These are phyloP conservation scores for Nicotiana knightiana DNA, from an alignment of 257 asterid species.

Conservation along the genomic window DNA sequence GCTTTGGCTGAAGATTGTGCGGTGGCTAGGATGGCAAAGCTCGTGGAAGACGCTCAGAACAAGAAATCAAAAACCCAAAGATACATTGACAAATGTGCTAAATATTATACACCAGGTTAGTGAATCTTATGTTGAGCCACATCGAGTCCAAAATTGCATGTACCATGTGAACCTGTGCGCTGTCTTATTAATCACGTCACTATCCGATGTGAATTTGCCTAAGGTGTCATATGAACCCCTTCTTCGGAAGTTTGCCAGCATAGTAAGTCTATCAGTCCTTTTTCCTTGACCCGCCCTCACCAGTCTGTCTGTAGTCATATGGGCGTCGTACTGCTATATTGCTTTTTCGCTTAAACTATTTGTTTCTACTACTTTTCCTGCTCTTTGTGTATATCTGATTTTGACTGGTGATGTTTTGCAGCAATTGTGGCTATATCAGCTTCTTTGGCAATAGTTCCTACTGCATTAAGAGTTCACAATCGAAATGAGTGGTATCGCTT, in stretches of 20 bases:
- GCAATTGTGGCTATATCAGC: constrained; percentile 50
- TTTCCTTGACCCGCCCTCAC: neutral
- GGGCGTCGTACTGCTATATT: neutral
- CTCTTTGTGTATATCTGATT: neutral
- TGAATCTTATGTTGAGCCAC: neutral
- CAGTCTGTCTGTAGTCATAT: neutral
- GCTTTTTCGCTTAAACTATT: neutral
- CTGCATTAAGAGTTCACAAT: constrained; percentile 36
- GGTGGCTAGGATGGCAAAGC: constrained; percentile 78
- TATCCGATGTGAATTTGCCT: neutral
- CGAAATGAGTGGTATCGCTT: constrained; percentile 59
- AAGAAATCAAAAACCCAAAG: constrained; percentile 67
- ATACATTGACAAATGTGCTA: constrained; percentile 74
- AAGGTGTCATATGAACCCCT: neutral
- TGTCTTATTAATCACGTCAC: neutral
- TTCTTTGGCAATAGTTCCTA: constrained; percentile 52
- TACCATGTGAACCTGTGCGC: neutral
- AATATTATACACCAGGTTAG: constrained; percentile 84
- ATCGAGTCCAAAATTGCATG: neutral
- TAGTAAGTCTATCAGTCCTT: neutral
- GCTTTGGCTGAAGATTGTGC: constrained; percentile 67
- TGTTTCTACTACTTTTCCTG: neutral
- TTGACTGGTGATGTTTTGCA: constrained; percentile 27
- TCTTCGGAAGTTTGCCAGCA: neutral
- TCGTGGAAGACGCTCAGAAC: constrained; percentile 88